Percentiles rank a stretch among this genome's conserved stretches.
Conservation (phyloP, 345 rosid species). For the Rhizophora apiculata region DNA sequence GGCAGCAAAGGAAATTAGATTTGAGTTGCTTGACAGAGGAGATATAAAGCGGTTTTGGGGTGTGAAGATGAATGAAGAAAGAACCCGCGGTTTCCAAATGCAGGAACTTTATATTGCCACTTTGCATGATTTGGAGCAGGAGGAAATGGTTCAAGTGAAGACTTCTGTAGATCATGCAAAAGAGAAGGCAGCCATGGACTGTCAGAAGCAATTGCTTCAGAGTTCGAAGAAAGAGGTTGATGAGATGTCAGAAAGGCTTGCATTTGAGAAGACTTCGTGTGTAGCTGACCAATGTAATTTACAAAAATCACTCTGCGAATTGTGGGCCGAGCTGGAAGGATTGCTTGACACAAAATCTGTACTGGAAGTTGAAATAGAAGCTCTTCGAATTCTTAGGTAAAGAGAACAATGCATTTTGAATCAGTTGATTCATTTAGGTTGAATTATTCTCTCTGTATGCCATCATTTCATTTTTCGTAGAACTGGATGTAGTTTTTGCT, state of each 20-base stretch:
- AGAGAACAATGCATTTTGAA: not conserved
- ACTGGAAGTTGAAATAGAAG: constrained; percentile 77
- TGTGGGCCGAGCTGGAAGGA: constrained; percentile 49
- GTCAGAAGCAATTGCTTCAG: constrained; percentile 70
- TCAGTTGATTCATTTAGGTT: too few relatives aligned
- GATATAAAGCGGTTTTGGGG: constrained; percentile 66
- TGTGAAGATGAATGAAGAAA: constrained; percentile 58
- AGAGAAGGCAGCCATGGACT: constrained; percentile 77
- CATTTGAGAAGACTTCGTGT: constrained; percentile 47
- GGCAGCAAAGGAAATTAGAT: constrained; percentile 59
- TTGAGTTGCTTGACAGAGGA: constrained; percentile 58
- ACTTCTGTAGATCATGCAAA: constrained; percentile 44
- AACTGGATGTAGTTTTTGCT: not conserved
- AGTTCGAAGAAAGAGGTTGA: constrained; percentile 62
- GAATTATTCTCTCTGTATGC: not conserved
- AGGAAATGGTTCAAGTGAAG: constrained; percentile 44
- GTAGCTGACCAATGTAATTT: constrained; percentile 44
- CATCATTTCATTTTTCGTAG: not conserved
- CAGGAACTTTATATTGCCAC: constrained; percentile 40
- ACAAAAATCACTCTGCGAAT: constrained; percentile 37
- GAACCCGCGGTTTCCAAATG: constrained; percentile 39
- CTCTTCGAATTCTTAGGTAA: constrained; percentile 77
- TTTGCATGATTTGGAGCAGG: constrained; percentile 56
- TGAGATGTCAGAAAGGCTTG: constrained; percentile 69
- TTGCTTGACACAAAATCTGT: constrained; percentile 60